Evolutionary conservation across 768 basidiomycete genomes (phyloP), one percentile per base, ranked within the genome.

Genomic region (Podaxis mareebaensis): DNA sequence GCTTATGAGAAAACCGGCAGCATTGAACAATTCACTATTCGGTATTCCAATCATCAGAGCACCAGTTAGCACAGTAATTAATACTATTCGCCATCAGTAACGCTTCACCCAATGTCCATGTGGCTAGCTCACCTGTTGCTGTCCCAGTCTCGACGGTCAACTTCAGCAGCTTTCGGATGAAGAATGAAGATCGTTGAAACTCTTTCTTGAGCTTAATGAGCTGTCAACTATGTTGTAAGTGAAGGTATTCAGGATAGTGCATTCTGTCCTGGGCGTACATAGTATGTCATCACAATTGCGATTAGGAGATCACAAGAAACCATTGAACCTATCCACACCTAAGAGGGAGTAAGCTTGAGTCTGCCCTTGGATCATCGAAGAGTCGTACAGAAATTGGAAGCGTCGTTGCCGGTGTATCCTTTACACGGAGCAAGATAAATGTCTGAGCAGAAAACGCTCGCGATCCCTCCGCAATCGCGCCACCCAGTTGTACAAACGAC

Each of bases 211-310:
- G 38, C 28, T 60, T 60, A 2, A 60, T n/a, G 6, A 60, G 59
- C 59, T 60, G 17, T 20, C n/a, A 11, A 11, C 3, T 17, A 10
- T 8, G 38, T 12, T 7, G 49, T 22, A 15, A 39, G 15, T 12
- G 8, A 22, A 15, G 36, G 24, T 13, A 51, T 13, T 24, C 26
- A 12, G 24, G 24, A 28, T 13, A 10, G 30, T 2, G 8, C 30
- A 33, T 33, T 33, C 30, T 33, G 30, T 10, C 30, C n/a, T 2
- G 20, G 24, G 33, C 59, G 20, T 28, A 60, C 59, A 15, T 60
- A 20, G 38, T 60, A 60, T 60, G 59, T 60, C 59, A 60, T 60
- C n/a, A 52, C 51, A 17, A 39, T 6, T 15, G 59, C 59, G 6
- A 60, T 60, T n/a, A 53, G 13, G 10, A 60, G 30, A 60, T 60